These are phyloP conservation scores for Lojkania enalia DNA, from an alignment of 2,329 filamentous ascomycete genomes.

Conservation along the genomic window DNA sequence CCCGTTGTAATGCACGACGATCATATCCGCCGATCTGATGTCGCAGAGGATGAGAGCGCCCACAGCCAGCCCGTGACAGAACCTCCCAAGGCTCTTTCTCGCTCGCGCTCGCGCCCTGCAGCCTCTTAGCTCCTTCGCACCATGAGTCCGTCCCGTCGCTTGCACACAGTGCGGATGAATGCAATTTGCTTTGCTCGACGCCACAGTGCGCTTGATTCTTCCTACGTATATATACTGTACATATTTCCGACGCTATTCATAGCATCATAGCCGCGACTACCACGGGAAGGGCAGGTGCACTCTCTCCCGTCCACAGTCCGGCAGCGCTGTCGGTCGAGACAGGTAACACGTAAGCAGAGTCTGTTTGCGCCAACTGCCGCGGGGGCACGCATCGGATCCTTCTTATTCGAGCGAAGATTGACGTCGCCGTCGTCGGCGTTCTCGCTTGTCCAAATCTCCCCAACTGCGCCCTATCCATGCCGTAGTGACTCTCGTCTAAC, in stretches of 20 bases:
- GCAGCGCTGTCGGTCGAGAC: conserved; percentile 1
- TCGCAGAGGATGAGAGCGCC: background rate
- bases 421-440: background rate
- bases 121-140: background rate
- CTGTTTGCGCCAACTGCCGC: background rate
- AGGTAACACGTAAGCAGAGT: background rate
- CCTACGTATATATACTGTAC: too few relatives aligned
- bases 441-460: too few relatives aligned
- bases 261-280: conserved; percentile 6
- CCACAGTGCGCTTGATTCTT: background rate
- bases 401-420: conserved; percentile 4
- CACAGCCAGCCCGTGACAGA: background rate
- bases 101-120: background rate
- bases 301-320: background rate
- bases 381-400: background rate
- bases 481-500: conserved; percentile 4
- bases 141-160: background rate
- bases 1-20: background rate
- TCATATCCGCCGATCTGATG: background rate
- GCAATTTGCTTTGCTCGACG: background rate
- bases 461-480: too few relatives aligned
- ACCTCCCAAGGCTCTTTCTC: too few relatives aligned
- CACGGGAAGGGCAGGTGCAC: conserved; percentile 10
- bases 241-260: conserved; percentile 8
- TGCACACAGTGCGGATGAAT: background rate